These are phyloP conservation scores for Agrocybe pediades DNA, from an alignment of 768 basidiomycete species.

Conservation along the genomic window DNA sequence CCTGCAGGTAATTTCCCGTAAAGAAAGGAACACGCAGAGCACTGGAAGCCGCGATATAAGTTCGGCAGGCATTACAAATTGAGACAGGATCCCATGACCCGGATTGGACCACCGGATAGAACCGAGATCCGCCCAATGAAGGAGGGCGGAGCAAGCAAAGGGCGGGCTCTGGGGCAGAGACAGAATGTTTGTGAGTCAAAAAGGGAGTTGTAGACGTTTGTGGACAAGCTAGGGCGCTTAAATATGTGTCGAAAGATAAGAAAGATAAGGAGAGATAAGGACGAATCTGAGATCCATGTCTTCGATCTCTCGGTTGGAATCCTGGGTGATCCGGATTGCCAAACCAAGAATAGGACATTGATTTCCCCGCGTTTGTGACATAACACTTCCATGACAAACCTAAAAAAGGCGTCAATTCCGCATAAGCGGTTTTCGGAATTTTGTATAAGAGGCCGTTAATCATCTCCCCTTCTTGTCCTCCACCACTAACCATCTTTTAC, in stretches of 20 bases:
- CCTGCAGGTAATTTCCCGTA: too few species aligned
- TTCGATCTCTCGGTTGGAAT: background rate
- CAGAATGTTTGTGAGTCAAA: background rate
- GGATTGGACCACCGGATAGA: background rate
- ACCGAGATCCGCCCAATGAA: background rate
- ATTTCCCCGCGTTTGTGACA: constrained; percentile 14
- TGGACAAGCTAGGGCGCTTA: constrained; percentile 3
- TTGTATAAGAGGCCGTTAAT: constrained; percentile 8
- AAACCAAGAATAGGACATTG: constrained; percentile 4
- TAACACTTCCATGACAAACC: background rate
- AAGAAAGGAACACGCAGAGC: too few species aligned
- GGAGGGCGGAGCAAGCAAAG: background rate
- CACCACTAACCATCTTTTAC: constrained; percentile 8
- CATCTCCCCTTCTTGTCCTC: background rate
- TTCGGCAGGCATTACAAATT: background rate
- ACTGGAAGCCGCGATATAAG: background rate
- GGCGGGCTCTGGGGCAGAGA: background rate
- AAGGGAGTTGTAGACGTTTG: constrained; percentile 5
- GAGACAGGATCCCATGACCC: background rate
- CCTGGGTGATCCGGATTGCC: constrained; percentile 9
- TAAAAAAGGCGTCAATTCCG: constrained; percentile 9
- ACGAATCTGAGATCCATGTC: constrained; percentile 13
- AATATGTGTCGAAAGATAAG: constrained; percentile 8
- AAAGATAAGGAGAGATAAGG: constrained; percentile 10
- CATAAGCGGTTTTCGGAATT: background rate